Evolutionary conservation across 2,329 filamentous ascomycete genomes (phyloP).

Genomic region (Venturia pyrina): DNA sequence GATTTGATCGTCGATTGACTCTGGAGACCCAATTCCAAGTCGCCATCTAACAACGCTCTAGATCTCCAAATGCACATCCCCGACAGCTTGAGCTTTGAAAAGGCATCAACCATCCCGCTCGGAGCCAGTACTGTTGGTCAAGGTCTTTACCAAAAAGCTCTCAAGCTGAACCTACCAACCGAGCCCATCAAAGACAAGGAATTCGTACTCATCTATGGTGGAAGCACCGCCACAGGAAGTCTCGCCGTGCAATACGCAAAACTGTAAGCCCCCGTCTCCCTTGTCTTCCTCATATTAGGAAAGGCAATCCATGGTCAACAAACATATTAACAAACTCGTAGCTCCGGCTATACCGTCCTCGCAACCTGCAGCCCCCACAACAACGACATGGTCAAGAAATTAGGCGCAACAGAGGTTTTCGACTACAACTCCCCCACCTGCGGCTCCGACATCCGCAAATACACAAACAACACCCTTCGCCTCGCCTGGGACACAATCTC

Average conservation of each 20-base stretch:
- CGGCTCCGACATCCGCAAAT: constrained; percentile 36
- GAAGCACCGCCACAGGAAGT: constrained; percentile 40
- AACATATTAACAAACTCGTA: not conserved
- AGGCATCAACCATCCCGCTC: constrained; percentile 28
- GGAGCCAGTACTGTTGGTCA: constrained; percentile 11
- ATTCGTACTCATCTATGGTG: constrained; percentile 42
- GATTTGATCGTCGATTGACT: not conserved
- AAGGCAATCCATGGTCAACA: too few relatives aligned
- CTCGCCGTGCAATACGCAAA: constrained; percentile 42
- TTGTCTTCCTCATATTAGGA: too few relatives aligned
- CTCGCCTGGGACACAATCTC: constrained; percentile 42
- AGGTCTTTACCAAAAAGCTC: constrained; percentile 11
- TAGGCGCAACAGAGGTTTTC: constrained; percentile 23
- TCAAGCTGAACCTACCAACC: constrained; percentile 6
- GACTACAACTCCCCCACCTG: constrained; percentile 30
- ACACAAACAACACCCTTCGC: constrained; percentile 34
- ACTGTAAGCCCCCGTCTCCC: constrained; percentile 17
- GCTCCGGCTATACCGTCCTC: constrained; percentile 31
- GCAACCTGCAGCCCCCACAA: constrained; percentile 28
- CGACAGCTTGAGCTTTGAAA: constrained; percentile 25
- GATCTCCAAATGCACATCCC: constrained; percentile 19
- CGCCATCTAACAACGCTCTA: constrained; percentile 5
- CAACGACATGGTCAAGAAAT: constrained; percentile 19
- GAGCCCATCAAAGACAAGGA: constrained; percentile 27
- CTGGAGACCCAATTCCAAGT: not conserved